Evolutionary conservation across 352 stramenopile genomes (phyloP), one percentile per base, ranked within the genome.

Genomic region (Globisporangium parvum): DNA sequence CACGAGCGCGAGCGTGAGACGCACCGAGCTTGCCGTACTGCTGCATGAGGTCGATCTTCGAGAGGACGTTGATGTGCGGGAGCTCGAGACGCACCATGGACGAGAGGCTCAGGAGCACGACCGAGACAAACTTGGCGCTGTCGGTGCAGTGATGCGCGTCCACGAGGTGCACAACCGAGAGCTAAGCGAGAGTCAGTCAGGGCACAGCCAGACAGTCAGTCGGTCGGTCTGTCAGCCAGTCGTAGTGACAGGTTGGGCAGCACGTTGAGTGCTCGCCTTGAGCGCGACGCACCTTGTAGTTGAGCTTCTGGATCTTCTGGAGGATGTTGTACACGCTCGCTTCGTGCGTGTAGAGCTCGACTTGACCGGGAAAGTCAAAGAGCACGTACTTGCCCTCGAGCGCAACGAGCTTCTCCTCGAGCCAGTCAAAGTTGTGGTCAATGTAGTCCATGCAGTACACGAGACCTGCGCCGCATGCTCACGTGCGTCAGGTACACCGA

Each of bases 381-480:
- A 99, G 75, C 11, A 99, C 68, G 78, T 99, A 99, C 55, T 98
- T 96, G 67, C 70, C 67, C 64, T 78, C 65, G 37, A 90, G 62
- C 44, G 49, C 46, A n/a, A 80, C 77, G 58, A 97, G 97, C 18
- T 86, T 79, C 26, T 98, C 93, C 57, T 98, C 76, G 12, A 99
- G 76, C 97, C 97, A 99, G 61, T 99, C 96, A 53, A 99, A 91
- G 75, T 99, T 98, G 51, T 97, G 74, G 47, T 98, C 68, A 12
- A 99, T 86, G 73, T 98, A 99, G 70, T 99, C 96, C 95, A 99
- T 99, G 70, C 97, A 99, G 67, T 99, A 99, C 15, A 99, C 84
- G 14, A 99, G 75, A 14, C 83, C 82, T 92, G 53, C 26, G 52
- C 3, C 48, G 39, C 15, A 42, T 8, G 31, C 24, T 24, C 24